Conservation (phyloP, 257 asterid species). For the Coffea eugenioides region DNA sequence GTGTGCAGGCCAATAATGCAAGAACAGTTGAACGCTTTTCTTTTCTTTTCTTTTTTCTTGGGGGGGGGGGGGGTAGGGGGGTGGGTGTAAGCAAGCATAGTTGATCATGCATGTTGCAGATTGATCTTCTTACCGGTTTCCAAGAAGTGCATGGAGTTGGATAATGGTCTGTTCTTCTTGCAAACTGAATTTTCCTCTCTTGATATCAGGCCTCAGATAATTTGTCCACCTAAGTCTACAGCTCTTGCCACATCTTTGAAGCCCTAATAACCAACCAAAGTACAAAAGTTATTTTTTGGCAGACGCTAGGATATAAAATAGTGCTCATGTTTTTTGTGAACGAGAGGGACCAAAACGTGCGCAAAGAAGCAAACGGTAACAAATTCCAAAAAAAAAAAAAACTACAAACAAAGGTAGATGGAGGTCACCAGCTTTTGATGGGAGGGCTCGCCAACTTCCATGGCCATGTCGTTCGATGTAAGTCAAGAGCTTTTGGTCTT, state of each 20-base stretch:
- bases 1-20: neutral
- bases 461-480: slow-evolving; percentile 26
- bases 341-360: neutral
- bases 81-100: too few relatives aligned
- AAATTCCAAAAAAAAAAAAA: neutral
- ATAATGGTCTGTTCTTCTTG: slow-evolving; percentile 34
- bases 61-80: too few relatives aligned
- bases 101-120: neutral
- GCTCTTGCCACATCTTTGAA: slow-evolving; percentile 34
- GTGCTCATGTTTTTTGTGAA: too few relatives aligned
- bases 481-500: slow-evolving; percentile 28
- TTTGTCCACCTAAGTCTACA: slow-evolving; percentile 33
- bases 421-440: slow-evolving; percentile 31
- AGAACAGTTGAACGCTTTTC: neutral
- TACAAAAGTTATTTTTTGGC: neutral
- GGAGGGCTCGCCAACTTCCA: slow-evolving; percentile 33
- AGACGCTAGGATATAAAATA: too few relatives aligned
- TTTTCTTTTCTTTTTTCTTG: too few relatives aligned
- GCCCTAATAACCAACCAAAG: slow-evolving; percentile 2
- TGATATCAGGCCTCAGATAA: slow-evolving; percentile 29
- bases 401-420: neutral
- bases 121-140: slow-evolving; percentile 22
- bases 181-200: slow-evolving; percentile 29
- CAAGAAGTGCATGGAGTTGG: slow-evolving; percentile 40
- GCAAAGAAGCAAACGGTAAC: too few relatives aligned